phyloP scores from a whole-genome alignment of 164 flowering plant genomes.

The Liquidambar formosana region DNA sequence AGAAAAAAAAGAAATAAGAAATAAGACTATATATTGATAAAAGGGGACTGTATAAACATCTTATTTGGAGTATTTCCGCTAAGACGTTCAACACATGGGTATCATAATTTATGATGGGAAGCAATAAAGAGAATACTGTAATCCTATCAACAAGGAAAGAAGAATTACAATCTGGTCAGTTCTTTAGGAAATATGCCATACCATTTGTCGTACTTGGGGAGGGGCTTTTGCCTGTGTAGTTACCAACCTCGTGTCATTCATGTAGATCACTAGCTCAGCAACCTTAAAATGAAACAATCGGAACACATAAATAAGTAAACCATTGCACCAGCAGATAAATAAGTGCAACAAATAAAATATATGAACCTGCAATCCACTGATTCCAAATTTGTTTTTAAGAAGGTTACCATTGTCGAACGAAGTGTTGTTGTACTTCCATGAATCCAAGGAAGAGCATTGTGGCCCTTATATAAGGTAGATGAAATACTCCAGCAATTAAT shows the following conservation, averaged over 20 bases:
- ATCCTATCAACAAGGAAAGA: not conserved
- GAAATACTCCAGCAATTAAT: constrained; percentile 20
- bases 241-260: constrained; percentile 30
- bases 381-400: not conserved
- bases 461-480: constrained; percentile 23
- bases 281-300: constrained; percentile 30
- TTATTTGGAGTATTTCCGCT: too few species aligned
- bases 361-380: not conserved
- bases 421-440: constrained; percentile 28
- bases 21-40: too few species aligned
- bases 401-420: constrained; percentile 41
- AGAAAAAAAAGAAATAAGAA: too few species aligned
- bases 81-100: too few species aligned
- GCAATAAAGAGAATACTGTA: too few species aligned
- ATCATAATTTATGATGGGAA: not conserved
- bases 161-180: not conserved
- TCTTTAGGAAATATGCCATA: constrained; percentile 17
- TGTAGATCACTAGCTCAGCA: constrained; percentile 21
- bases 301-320: constrained; percentile 6
- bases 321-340: not conserved
- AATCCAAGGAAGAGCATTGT: constrained; percentile 28
- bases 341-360: not conserved
- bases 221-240: constrained; percentile 59
- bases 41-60: too few species aligned
- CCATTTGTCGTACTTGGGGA: constrained; percentile 59